Percentiles rank a stretch among this genome's conserved stretches.
These are phyloP conservation scores for Phoenix dactylifera DNA, from an alignment of 176 grass and related monocot genomes.

Conservation along the genomic window DNA sequence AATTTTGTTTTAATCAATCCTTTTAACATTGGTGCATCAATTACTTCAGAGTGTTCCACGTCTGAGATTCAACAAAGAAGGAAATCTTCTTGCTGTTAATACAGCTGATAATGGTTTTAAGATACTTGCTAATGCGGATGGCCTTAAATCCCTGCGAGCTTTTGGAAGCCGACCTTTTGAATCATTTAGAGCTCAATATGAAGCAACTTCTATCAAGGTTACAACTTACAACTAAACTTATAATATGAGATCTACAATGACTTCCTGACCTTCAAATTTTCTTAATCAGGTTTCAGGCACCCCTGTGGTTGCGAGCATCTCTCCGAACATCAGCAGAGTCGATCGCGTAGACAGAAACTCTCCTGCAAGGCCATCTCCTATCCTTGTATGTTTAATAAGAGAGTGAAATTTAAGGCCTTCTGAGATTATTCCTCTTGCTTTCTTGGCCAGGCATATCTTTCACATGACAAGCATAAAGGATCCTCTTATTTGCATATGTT, in stretches of 20 bases:
- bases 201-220: conserved; percentile 85
- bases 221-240: neutral
- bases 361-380: conserved; percentile 77
- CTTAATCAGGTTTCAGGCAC: conserved; percentile 57
- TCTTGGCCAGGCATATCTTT: too few relatives aligned
- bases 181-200: conserved; percentile 69
- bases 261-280: conserved; percentile 16
- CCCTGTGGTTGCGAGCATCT: conserved; percentile 69
- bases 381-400: conserved; percentile 46
- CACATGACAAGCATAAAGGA: too few relatives aligned
- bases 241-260: too few relatives aligned
- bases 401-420: too few relatives aligned
- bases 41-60: conserved; percentile 55
- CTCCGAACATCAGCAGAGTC: conserved; percentile 66
- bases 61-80: conserved; percentile 95
- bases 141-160: conserved; percentile 51
- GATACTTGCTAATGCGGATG: conserved; percentile 86
- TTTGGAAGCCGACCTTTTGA: conserved; percentile 50
- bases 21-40: conserved; percentile 6
- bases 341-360: conserved; percentile 84
- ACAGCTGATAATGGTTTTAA: conserved; percentile 87
- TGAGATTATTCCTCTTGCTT: too few relatives aligned
- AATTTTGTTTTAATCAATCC: too few relatives aligned
- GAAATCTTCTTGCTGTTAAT: conserved; percentile 92
- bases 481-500: too few relatives aligned